These are phyloP conservation scores for Beta macrorhiza DNA, from an alignment of 179 eudicot species.

Conservation along the genomic window DNA sequence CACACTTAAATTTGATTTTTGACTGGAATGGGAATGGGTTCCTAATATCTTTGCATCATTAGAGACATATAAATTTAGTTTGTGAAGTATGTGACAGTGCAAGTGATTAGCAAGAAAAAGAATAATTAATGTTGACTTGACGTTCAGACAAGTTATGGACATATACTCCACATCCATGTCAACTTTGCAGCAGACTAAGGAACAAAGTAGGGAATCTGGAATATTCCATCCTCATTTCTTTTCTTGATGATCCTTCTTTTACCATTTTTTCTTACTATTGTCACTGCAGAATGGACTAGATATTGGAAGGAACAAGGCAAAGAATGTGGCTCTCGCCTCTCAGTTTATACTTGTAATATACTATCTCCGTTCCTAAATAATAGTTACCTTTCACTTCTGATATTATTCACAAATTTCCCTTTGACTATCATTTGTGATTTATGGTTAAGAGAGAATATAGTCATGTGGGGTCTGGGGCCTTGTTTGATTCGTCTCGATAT, in stretches of 20 bases:
- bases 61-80: neutral
- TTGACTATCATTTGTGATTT: too few species aligned
- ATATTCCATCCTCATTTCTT: neutral
- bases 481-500: too few species aligned
- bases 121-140: neutral
- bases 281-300: neutral
- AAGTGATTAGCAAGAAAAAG: neutral
- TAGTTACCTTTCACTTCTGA: too few species aligned
- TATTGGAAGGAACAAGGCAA: neutral
- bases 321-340: neutral
- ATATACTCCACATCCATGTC: slow-evolving; percentile 1
- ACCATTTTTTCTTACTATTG: neutral
- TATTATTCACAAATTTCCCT: too few species aligned
- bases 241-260: neutral
- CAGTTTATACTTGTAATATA: neutral
- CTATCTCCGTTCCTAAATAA: too few species aligned
- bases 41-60: neutral
- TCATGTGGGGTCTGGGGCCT: too few species aligned
- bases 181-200: neutral
- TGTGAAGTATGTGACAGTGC: neutral
- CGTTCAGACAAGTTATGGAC: neutral
- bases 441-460: too few species aligned
- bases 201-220: neutral
- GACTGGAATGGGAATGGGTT: neutral
- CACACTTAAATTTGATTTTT: neutral